Base-by-base conservation (phyloP, 768 basidiomycete genomes). In the Tylopilus cervinicoccineus region DNA sequence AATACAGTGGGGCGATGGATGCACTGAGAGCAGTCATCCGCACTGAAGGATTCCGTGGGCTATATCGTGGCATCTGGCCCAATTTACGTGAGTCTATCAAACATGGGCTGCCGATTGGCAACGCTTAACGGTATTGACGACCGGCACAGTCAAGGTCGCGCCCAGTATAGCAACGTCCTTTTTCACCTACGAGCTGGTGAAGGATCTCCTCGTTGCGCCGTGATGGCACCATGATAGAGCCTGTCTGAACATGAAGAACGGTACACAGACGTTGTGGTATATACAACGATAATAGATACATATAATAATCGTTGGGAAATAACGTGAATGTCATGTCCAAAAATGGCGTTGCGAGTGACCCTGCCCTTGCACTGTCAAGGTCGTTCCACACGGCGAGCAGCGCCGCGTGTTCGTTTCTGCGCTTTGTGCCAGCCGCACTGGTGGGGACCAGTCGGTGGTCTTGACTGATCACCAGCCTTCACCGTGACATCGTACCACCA, bases 51-150 rank as follows among this genome's bases (percentile, higher is more conserved):
- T 48, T 87, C 11, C 65, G 62, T 38, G 91, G 91, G 33, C 64
- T 94, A 58, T 94, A 94, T 71, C 75, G 88, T 51, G 91, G 91
- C 7, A 70, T 93, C 24, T 93, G 90, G 91, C 88, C 89, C 11
- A 93, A 93, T 66, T 70, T 93, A 45, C 76, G 90, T 91, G 69
- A 71, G 88, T 56, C 50, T 50, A 47, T 46, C 29, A 32, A 38
- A 43, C 48, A 23, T 40, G 36, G 32, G 36, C 7, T 53, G 51
- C 29, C 34, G 39, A 43, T 36, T 27, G 41, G 44, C 40, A 34
- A 41, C 19, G 33, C 48, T 43, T 48, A 33, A 45, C 54, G 22
- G n/a, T n/a, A n/a, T 36, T 27, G 26, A 9, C 26, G 26, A 55
- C 54, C 43, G 47, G 36, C 37, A 50, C 65, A 91, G 89, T 93